Evolutionary conservation across 2,329 filamentous ascomycete species (phyloP).

Genomic region (Pezicula carpinea): DNA sequence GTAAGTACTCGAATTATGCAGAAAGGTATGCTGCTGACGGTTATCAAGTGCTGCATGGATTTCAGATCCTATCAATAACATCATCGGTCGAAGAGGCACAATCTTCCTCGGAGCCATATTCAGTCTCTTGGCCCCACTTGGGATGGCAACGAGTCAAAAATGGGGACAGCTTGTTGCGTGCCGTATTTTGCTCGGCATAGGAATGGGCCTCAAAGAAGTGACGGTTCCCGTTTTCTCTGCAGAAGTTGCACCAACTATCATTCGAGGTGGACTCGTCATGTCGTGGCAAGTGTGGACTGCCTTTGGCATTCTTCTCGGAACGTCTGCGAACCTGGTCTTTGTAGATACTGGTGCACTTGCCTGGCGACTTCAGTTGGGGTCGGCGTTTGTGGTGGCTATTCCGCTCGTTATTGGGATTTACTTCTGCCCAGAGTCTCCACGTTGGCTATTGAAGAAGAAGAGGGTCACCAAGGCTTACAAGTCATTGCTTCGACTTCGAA

Average conservation of each 20-base stretch:
- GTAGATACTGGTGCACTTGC: conserved; percentile 48
- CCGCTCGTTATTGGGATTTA: conserved; percentile 56
- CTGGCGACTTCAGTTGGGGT: conserved; percentile 60
- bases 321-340: conserved; percentile 35
- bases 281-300: conserved; percentile 71
- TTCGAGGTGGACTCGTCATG: conserved; percentile 64
- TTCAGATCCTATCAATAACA: conserved; percentile 56
- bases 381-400: conserved; percentile 55
- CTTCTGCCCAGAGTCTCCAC: conserved; percentile 58
- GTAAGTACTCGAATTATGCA: not conserved
- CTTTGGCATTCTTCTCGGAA: conserved; percentile 50
- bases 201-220: conserved; percentile 51
- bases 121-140: conserved; percentile 56
- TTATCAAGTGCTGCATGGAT: conserved; percentile 38
- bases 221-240: conserved; percentile 46
- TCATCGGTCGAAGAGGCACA: conserved; percentile 54
- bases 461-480: conserved; percentile 46
- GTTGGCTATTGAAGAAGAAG: conserved; percentile 51
- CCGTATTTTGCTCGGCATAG: conserved; percentile 50
- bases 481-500: conserved; percentile 53
- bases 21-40: not conserved
- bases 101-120: conserved; percentile 62
- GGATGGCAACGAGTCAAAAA: conserved; percentile 51
- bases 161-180: conserved; percentile 51
- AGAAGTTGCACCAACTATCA: conserved; percentile 44